Evolutionary conservation across 2,329 filamentous ascomycete genomes (phyloP).

Genomic region (Aspergillus sp.): DNA sequence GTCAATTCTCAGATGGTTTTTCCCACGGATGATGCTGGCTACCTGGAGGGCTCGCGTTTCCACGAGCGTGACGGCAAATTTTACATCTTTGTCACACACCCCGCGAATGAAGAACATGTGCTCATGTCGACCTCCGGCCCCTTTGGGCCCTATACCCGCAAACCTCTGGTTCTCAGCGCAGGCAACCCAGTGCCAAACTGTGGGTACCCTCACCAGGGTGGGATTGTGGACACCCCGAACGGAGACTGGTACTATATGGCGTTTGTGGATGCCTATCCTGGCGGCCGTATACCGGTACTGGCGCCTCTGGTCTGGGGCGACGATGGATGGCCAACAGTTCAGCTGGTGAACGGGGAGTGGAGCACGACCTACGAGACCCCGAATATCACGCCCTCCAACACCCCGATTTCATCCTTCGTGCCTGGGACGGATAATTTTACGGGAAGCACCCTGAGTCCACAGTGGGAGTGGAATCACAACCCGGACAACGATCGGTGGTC

Average conservation of each 20-base stretch:
- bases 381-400: too few species aligned
- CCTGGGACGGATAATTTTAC: constrained; percentile 42
- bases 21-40: constrained; percentile 31
- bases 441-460: constrained; percentile 39
- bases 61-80: constrained; percentile 58
- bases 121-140: constrained; percentile 46
- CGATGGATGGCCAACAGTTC: constrained; percentile 53
- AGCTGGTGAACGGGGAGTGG: constrained; percentile 47
- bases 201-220: constrained; percentile 55
- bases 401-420: too few species aligned
- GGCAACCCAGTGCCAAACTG: constrained; percentile 43
- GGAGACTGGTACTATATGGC: constrained; percentile 60
- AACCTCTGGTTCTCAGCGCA: too few species aligned
- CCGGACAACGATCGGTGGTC: constrained; percentile 50
- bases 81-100: constrained; percentile 53
- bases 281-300: constrained; percentile 56
- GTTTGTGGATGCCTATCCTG: constrained; percentile 56
- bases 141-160: constrained; percentile 46
- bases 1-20: constrained; percentile 48
- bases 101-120: constrained; percentile 48
- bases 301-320: constrained; percentile 53
- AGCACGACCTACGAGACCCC: constrained; percentile 30
- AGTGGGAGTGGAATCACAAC: constrained; percentile 65
- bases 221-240: constrained; percentile 51
- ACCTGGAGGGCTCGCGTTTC: constrained; percentile 55